Base-by-base conservation (phyloP, 2,329 filamentous ascomycete genomes). In the Fusarium neocosmosporiellum region DNA sequence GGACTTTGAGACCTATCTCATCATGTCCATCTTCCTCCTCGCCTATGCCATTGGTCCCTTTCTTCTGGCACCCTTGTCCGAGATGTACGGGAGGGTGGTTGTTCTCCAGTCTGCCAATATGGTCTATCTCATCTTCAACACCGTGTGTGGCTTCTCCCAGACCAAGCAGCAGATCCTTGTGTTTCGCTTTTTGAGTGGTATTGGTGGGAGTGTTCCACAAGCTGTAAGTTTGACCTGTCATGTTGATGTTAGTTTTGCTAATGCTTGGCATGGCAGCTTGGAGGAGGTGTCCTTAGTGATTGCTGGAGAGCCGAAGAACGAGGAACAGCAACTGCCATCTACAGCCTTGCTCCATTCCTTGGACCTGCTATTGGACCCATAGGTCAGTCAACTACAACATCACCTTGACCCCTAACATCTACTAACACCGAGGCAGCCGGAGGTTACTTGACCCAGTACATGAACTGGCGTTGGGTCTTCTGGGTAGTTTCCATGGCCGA, bases 11-110 rank as follows among this genome's bases (percentile, higher is more conserved):
- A 85, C 77, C 63, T 88, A 41, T 6, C 86, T 91, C 57, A 84
- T 89, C 70, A 84, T 91, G 60, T 89, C 88, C 1, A 85, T 92
- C 39, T 90, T 90, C 77, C 84, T 92, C 5, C 83, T 90, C 0
- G 89, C 88, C 59, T 87, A 87, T 53, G 86, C 86, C 13, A 81
- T 88, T 29, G 88, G 87, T 0, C 87, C 88, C 0, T 83, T 89
- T 13, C 65, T 89, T 14, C 82, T 87, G 24, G 87, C 84, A 0
- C 88, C 89, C 0, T 65, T 89, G 18, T 87, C 83, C 14, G 88
- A 91, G 74, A 79, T 87, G 70, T 86, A 86, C 66, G 86, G 87
- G 11, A 84, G 87, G 18, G 82, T 83, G 1, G 72, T 80, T 5
- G 80, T 88, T 24, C 83, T 87, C 63, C 84, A 87, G 69, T 65